These are phyloP conservation scores for Suhomyces chickasaworum DNA, from an alignment of 1,139 yeast species.

Conservation along the genomic window DNA sequence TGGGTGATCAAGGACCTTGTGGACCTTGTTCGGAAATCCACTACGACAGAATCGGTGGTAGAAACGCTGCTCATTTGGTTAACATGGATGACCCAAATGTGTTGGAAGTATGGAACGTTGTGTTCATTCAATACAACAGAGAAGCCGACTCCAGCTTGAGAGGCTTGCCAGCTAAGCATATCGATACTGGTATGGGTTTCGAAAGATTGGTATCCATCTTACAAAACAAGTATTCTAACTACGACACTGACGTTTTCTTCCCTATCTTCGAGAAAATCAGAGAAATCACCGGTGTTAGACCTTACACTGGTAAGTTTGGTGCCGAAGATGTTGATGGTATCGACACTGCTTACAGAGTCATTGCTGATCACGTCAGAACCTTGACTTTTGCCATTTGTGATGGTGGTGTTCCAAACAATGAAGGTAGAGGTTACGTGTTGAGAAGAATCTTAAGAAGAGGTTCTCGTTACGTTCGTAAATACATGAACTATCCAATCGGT, in stretches of 20 bases:
- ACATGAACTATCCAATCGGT: slow-evolving; percentile 94
- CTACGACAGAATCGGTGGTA: slow-evolving; percentile 96
- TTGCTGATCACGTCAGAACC: slow-evolving; percentile 98
- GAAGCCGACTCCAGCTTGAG: slow-evolving; percentile 83
- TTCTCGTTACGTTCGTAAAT: slow-evolving; percentile 93
- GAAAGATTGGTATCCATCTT: slow-evolving; percentile 94
- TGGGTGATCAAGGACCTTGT: slow-evolving; percentile 99
- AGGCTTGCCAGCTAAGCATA: slow-evolving; percentile 87
- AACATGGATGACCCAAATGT: slow-evolving; percentile 98
- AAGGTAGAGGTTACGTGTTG: slow-evolving; percentile 97
- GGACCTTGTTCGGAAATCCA: slow-evolving; percentile 99
- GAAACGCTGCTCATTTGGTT: slow-evolving; percentile 88
- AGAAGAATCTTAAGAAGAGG: slow-evolving; percentile 98
- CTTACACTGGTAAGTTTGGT: slow-evolving; percentile 91
- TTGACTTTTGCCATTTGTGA: slow-evolving; percentile 94
- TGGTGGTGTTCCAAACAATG: slow-evolving; percentile 99
- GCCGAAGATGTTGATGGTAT: slow-evolving; percentile 89
- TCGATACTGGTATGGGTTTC: slow-evolving; percentile 98
- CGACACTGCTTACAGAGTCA: slow-evolving; percentile 96
- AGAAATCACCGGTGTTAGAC: slow-evolving; percentile 90
- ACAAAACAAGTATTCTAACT: slow-evolving; percentile 88
- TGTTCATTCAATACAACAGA: slow-evolving; percentile 93
- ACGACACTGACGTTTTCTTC: slow-evolving; percentile 94
- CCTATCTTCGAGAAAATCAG: slow-evolving; percentile 85
- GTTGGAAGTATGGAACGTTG: slow-evolving; percentile 96